Evolutionary conservation across 192 early-diverging fungal species (phyloP).

Genomic region (Umbelopsis sp.): DNA sequence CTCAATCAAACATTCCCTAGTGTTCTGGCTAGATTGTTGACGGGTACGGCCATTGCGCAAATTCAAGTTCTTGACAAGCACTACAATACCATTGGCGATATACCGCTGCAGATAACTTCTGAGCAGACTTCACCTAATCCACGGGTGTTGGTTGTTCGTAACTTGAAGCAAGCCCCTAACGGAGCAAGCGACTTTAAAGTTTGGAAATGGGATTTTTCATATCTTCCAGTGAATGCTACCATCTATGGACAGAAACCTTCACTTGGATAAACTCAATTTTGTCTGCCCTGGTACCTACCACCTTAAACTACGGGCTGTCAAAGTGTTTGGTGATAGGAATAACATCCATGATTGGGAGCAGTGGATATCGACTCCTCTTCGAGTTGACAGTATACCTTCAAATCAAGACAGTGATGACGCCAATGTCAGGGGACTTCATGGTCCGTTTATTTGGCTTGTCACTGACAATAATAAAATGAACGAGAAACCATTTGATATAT

Average conservation of each 20-base stretch:
- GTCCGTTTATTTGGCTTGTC: too few species aligned
- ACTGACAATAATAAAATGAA: too few species aligned
- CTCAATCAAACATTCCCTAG: slow-evolving; percentile 1
- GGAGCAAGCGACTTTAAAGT: slow-evolving; percentile 17
- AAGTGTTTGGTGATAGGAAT: slow-evolving; percentile 24
- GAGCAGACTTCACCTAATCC: not conserved
- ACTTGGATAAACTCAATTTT: not conserved
- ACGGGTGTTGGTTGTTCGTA: slow-evolving; percentile 18
- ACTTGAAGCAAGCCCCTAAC: not conserved
- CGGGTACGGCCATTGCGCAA: slow-evolving; percentile 24
- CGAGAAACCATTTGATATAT: too few species aligned
- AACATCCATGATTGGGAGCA: slow-evolving; percentile 22
- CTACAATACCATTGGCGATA: slow-evolving; percentile 19
- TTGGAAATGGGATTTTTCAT: slow-evolving; percentile 27
- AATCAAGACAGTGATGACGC: not conserved
- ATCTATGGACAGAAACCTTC: slow-evolving; percentile 13
- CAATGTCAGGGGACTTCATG: too few species aligned
- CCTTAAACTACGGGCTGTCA: slow-evolving; percentile 22
- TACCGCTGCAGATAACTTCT: slow-evolving; percentile 23
- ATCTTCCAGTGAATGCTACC: slow-evolving; percentile 26
- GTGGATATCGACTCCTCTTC: slow-evolving; percentile 24
- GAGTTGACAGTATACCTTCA: not conserved
- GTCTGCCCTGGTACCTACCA: slow-evolving; percentile 19
- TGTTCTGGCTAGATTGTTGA: slow-evolving; percentile 23
- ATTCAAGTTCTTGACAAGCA: slow-evolving; percentile 21